A percentile compares a stretch with the other conserved stretches of the same genome.
Conservation (phyloP, 1,284 basidiomycete genomes). For the Takashimella tepidaria region DNA sequence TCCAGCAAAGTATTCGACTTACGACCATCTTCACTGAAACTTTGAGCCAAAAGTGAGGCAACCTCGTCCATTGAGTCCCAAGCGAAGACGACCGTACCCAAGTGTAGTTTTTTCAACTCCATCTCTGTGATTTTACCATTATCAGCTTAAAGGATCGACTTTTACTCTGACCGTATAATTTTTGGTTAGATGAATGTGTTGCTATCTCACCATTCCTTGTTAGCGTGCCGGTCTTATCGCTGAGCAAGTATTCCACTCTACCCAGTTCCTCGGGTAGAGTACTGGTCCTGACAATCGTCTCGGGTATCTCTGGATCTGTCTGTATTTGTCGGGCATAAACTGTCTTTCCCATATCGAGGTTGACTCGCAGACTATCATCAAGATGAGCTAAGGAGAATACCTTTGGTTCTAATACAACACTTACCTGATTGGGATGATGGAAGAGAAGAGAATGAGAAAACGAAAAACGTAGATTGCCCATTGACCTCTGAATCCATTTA, state of each 20-base stretch:
- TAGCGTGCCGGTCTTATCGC: conserved; percentile 95
- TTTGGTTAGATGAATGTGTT: conserved; percentile 26
- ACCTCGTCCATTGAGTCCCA: conserved; percentile 98
- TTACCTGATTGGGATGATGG: conserved; percentile 97
- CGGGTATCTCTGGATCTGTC: conserved; percentile 85
- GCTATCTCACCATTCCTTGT: conserved; percentile 95
- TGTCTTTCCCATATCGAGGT: conserved; percentile 99
- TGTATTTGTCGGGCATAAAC: conserved; percentile 95
- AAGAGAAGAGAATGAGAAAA: conserved; percentile 95
- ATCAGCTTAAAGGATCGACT: not conserved
- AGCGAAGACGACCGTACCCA: conserved; percentile 97
- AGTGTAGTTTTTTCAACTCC: conserved; percentile 97
- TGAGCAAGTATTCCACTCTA: conserved; percentile 89
- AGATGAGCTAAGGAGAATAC: not conserved
- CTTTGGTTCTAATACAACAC: conserved; percentile 24
- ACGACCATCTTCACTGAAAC: conserved; percentile 58
- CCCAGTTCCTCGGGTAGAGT: conserved; percentile 97
- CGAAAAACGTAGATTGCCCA: conserved; percentile 97
- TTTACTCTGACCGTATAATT: no score
- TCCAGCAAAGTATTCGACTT: not conserved
- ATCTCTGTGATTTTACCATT: conserved; percentile 61
- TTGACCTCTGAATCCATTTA: conserved; percentile 91
- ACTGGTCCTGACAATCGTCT: conserved; percentile 92
- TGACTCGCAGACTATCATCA: conserved; percentile 76
- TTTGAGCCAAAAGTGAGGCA: conserved; percentile 73